phyloP scores from a whole-genome alignment of 129 eudicot species.

The Arctium minus region DNA sequence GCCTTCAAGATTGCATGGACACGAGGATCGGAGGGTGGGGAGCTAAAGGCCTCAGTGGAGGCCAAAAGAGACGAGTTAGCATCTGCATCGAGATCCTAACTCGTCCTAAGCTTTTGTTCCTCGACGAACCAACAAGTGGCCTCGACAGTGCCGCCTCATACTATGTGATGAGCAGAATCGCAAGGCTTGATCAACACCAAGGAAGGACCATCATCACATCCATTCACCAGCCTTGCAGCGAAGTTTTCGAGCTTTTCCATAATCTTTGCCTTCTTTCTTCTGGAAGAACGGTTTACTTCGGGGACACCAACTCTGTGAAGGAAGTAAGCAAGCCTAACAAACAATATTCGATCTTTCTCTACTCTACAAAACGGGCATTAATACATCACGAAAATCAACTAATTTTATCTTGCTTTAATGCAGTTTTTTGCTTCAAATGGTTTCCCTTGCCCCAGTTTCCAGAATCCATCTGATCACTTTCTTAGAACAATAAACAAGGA shows the following conservation, averaged over 20 bases:
- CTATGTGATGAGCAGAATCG: conserved; percentile 78
- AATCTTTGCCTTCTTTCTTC: conserved; percentile 73
- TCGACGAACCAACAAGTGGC: conserved; percentile 95
- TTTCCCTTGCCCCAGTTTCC: conserved; percentile 66
- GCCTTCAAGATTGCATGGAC: conserved; percentile 68
- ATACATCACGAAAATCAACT: neutral
- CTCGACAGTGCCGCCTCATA: conserved; percentile 82
- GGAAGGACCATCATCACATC: conserved; percentile 59
- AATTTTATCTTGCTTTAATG: neutral
- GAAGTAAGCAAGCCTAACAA: conserved; percentile 37
- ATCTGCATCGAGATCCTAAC: conserved; percentile 81
- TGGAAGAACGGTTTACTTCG: conserved; percentile 69
- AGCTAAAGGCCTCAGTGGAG: conserved; percentile 79
- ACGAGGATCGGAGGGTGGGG: conserved; percentile 94
- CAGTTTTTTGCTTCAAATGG: conserved; percentile 66
- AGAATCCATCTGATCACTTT: conserved; percentile 85
- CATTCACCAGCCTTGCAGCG: conserved; percentile 79
- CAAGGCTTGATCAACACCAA: conserved; percentile 49
- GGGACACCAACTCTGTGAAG: conserved; percentile 42
- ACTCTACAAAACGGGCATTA: too few relatives aligned
- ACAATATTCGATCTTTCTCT: neutral
- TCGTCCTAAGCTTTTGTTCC: conserved; percentile 64
- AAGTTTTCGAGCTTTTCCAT: conserved; percentile 76
- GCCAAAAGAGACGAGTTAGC: conserved; percentile 87
- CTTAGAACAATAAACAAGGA: conserved; percentile 72